Evolutionary conservation across 257 asterid species (phyloP).

Genomic region (Lycium ferocissimum): DNA sequence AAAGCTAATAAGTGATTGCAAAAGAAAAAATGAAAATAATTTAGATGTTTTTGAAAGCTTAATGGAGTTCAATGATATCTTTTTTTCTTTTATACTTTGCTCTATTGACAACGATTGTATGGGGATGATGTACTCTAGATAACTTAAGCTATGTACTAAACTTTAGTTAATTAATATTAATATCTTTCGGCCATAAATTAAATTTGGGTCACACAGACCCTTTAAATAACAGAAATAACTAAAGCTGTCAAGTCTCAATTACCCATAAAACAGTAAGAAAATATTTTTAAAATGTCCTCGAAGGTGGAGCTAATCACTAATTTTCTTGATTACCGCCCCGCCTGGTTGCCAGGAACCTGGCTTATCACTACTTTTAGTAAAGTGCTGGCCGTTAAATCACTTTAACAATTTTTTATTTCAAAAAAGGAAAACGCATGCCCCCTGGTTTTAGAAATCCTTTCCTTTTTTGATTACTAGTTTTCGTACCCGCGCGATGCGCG

Average conservation of each 20-base stretch:
- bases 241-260: background rate
- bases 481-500: too few species aligned
- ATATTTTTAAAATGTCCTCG: background rate
- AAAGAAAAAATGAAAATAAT: too few species aligned
- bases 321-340: background rate
- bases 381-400: background rate
- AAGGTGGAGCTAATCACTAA: conserved; percentile 14
- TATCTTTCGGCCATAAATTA: conserved; percentile 4
- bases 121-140: too few species aligned
- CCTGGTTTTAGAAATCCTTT: background rate
- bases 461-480: too few species aligned
- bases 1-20: too few species aligned
- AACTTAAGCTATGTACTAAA: too few species aligned
- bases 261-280: background rate
- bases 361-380: conserved; percentile 8
- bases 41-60: too few species aligned
- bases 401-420: background rate
- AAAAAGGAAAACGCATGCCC: background rate
- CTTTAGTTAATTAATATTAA: too few species aligned
- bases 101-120: too few species aligned
- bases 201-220: background rate
- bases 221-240: background rate
- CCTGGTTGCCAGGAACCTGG: background rate
- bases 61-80: too few species aligned
- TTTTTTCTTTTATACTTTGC: too few species aligned